Conservation (phyloP, 148 eudicot genomes). For the Chenopodium quinoa region DNA sequence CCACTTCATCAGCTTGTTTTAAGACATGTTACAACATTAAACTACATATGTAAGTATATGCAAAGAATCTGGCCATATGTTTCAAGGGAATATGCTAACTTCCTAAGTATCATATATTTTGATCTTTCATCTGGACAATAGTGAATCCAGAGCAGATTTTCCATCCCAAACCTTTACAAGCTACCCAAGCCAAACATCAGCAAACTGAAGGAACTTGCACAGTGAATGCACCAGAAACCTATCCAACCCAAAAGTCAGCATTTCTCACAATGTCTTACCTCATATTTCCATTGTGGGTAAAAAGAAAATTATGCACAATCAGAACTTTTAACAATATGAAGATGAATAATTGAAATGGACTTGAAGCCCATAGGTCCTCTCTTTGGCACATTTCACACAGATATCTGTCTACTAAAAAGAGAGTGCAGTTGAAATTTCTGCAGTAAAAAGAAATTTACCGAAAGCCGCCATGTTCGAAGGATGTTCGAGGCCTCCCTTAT, state of each 20-base stretch:
- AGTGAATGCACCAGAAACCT: not conserved
- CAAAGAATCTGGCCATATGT: not conserved
- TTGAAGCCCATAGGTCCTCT: not conserved
- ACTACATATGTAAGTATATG: not conserved
- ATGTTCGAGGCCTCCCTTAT: conserved; percentile 78
- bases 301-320: conserved; percentile 1
- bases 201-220: not conserved
- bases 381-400: not conserved
- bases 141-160: not conserved
- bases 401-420: not conserved
- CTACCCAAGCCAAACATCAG: not conserved
- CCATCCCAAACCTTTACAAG: not conserved
- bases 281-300: not conserved
- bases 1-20: not conserved
- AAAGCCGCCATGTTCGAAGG: conserved; percentile 83
- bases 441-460: conserved; percentile 42
- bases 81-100: not conserved
- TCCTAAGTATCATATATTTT: not conserved
- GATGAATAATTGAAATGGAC: not conserved
- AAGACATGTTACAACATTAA: not conserved
- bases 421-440: not conserved
- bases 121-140: not conserved
- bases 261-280: not conserved
- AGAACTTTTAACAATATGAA: not conserved
- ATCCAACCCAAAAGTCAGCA: not conserved